A percentile compares a stretch with the other conserved stretches of the same genome.
Evolutionary conservation across 129 eudicot species (phyloP).

Genomic region (Centaurea solstitialis): DNA sequence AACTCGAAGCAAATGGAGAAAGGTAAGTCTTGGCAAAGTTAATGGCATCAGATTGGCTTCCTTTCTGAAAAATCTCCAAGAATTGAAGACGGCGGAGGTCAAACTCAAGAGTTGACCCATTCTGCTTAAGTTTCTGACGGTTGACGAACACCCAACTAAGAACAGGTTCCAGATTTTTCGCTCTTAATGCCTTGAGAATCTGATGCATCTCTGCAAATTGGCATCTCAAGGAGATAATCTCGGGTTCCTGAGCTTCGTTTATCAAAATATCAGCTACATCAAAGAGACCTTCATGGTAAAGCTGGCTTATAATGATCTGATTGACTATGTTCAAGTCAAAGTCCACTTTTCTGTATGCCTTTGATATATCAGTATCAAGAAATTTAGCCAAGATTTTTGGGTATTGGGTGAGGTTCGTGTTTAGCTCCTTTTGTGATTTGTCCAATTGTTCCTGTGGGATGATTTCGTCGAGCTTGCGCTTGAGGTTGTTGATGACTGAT

Average conservation of each 20-base stretch:
- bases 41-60: slow-evolving; percentile 24
- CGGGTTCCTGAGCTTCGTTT: slow-evolving; percentile 32
- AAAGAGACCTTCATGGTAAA: slow-evolving; percentile 39
- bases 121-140: slow-evolving; percentile 28
- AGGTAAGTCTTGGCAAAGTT: slow-evolving; percentile 36
- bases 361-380: slow-evolving; percentile 34
- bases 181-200: slow-evolving; percentile 35
- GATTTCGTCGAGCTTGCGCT: slow-evolving; percentile 15
- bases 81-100: slow-evolving; percentile 34
- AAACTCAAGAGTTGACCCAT: slow-evolving; percentile 29
- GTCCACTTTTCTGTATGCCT: slow-evolving; percentile 36
- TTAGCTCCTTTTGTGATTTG: slow-evolving; percentile 33
- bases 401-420: slow-evolving; percentile 30
- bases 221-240: slow-evolving; percentile 14
- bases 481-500: slow-evolving; percentile 30
- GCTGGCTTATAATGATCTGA: slow-evolving; percentile 34
- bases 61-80: slow-evolving; percentile 37
- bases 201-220: slow-evolving; percentile 39
- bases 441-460: slow-evolving; percentile 27
- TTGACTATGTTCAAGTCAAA: slow-evolving; percentile 37
- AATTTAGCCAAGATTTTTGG: slow-evolving; percentile 32
- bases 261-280: slow-evolving; percentile 35
- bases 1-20: slow-evolving; percentile 29
- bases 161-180: slow-evolving; percentile 36
- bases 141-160: slow-evolving; percentile 27